These are phyloP conservation scores for Podospora conica DNA, from an alignment of 495 filamentous ascomycete genomes.

Conservation along the genomic window DNA sequence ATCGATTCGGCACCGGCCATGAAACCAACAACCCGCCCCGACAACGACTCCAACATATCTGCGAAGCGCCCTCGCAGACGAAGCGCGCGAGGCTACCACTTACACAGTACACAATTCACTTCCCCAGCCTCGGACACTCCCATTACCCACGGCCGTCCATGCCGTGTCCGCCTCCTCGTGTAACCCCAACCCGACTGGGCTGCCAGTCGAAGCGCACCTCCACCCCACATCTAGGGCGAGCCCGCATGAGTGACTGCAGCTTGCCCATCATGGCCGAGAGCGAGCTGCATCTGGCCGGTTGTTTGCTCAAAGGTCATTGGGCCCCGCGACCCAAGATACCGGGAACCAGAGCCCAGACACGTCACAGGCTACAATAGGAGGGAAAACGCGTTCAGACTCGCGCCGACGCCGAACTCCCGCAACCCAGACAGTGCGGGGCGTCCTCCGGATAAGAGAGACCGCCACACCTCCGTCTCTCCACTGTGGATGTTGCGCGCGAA, in stretches of 20 bases:
- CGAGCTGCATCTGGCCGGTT: background rate
- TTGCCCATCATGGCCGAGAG: slow-evolving; percentile 3
- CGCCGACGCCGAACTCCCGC: background rate
- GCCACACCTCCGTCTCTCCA: background rate
- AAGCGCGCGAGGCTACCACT: background rate
- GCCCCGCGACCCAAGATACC: background rate
- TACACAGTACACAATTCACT: background rate
- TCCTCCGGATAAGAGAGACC: background rate
- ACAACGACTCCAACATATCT: background rate
- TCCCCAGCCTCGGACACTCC: background rate
- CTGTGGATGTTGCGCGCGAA: background rate
- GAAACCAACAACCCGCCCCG: background rate
- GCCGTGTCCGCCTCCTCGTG: background rate
- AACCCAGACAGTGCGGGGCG: background rate
- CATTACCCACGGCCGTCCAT: background rate
- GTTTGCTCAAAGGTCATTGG: background rate
- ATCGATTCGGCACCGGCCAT: background rate
- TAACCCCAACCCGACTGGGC: background rate
- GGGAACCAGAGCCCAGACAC: background rate
- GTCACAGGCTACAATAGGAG: background rate
- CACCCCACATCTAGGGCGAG: background rate
- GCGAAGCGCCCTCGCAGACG: background rate
- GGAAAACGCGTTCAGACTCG: too few species aligned
- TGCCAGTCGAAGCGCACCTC: background rate
- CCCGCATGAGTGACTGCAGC: background rate